Base-by-base conservation (phyloP, 805 yeast species). In the Candida glaebosa region DNA sequence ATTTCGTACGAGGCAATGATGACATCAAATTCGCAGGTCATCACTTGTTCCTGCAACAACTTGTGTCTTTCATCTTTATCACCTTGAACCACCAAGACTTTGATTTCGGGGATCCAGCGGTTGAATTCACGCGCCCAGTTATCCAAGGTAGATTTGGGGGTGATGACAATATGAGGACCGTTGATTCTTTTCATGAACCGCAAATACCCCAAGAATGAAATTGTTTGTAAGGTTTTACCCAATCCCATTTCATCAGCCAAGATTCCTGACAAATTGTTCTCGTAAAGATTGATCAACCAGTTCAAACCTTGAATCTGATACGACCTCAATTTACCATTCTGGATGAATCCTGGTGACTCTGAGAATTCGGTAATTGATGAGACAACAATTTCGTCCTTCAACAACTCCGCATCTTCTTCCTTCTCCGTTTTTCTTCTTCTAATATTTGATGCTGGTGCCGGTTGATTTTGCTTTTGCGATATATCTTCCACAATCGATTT, bases 241-340 rank as follows among this genome's bases (percentile, higher is more conserved):
- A 85, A 63, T 1, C 93, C 93, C 93, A 85, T 85, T 63, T 85
- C 93, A 61, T 85, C 93, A 1, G 93, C 93, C 44, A 85, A 68
- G 18, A 85, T 84, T 45, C 93, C 93, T 1, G 85, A 77, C 35
- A 85, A 64, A 45, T 79, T 76, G 62, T 82, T 83, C 47, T 79
- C 83, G 51, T 81, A 78, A 44, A 85, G 61, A 1, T 84, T 73
- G 10, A 84, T 75, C 51, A 85, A 63, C 95, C 95, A 85, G 58
- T 85, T 85, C 46, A 85, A 66, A 47, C 93, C 95, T 58, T 82
- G 89, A 47, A 85, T 73, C 61, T 85, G 95, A 56, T 85, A 85
- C 2, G 84, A 81, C 52, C 95, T 73, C 43, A 85, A 60, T 31
- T 57, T 54, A 33, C 95, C 95, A 26, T 37, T 37, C 8, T 67